Conservation (phyloP, 768 basidiomycete genomes). For the Cubamyces sp. region DNA sequence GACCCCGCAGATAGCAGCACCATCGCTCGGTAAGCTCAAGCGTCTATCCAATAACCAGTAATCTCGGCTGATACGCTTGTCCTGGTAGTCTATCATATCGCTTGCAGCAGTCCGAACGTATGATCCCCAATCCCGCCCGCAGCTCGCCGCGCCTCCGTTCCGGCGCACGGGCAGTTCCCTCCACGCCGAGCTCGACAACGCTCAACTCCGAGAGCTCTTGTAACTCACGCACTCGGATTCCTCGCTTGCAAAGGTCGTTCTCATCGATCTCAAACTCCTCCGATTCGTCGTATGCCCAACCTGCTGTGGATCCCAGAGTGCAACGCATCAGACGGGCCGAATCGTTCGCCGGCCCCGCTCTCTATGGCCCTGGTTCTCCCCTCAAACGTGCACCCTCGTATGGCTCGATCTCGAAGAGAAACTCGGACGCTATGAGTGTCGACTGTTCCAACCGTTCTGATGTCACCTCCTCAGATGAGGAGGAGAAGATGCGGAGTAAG, state of each 20-base stretch:
- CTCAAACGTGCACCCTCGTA: slow-evolving; percentile 66
- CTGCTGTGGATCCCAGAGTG: slow-evolving; percentile 48
- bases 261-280: slow-evolving; percentile 47
- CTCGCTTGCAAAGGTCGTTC: slow-evolving; percentile 36
- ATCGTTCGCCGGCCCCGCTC: slow-evolving; percentile 43
- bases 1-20: slow-evolving; percentile 54
- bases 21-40: slow-evolving; percentile 63
- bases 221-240: slow-evolving; percentile 31
- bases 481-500: slow-evolving; percentile 65
- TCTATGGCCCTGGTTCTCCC: slow-evolving; percentile 29
- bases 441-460: slow-evolving; percentile 33
- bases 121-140: slow-evolving; percentile 45
- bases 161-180: slow-evolving; percentile 41
- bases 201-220: slow-evolving; percentile 47
- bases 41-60: slow-evolving; percentile 14
- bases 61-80: slow-evolving; percentile 27
- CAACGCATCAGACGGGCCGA: slow-evolving; percentile 57
- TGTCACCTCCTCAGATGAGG: slow-evolving; percentile 68
- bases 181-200: slow-evolving; percentile 69
- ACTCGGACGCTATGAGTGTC: slow-evolving; percentile 35
- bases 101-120: slow-evolving; percentile 65
- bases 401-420: slow-evolving; percentile 39
- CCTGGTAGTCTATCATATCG: slow-evolving; percentile 62
- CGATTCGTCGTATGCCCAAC: slow-evolving; percentile 34
- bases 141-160: slow-evolving; percentile 48